These are phyloP conservation scores for Gossypioides kirkii DNA, from an alignment of 345 rosid species.

Conservation along the genomic window DNA sequence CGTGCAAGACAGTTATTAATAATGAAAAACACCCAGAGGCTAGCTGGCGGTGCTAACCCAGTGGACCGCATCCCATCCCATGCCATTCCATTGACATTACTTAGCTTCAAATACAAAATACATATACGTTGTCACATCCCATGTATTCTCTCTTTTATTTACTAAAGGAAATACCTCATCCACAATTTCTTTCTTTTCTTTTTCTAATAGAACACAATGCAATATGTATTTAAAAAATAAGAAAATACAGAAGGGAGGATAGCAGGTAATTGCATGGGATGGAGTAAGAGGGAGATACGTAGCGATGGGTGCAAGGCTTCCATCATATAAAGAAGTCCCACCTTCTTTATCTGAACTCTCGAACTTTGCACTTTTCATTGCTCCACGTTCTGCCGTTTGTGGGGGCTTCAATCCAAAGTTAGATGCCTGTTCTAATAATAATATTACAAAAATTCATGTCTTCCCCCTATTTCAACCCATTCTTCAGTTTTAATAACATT, in stretches of 20 bases:
- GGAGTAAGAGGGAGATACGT: conserved; percentile 45
- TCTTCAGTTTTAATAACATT: too few species aligned
- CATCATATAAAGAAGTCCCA: conserved; percentile 39
- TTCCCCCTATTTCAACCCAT: too few species aligned
- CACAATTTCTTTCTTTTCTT: too few species aligned
- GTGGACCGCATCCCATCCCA: background rate
- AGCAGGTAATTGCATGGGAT: conserved; percentile 21
- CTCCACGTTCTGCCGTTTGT: conserved; percentile 5
- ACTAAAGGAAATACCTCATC: too few species aligned
- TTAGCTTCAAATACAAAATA: conserved; percentile 14
- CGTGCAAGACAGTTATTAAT: too few species aligned
- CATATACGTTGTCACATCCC: background rate
- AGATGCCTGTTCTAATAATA: too few species aligned
- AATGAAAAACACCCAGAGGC: background rate
- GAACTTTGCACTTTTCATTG: background rate
- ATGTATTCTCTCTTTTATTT: background rate
- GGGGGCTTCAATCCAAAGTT: background rate
- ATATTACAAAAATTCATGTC: too few species aligned
- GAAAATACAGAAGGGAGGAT: too few species aligned
- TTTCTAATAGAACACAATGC: too few species aligned
- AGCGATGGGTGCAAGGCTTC: conserved; percentile 76
- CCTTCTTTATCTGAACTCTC: conserved; percentile 9
- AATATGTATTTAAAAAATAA: too few species aligned
- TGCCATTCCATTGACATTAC: background rate
- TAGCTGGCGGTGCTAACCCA: background rate